These are phyloP conservation scores for Candida berthetii DNA, from an alignment of 805 yeast species.

Conservation along the genomic window DNA sequence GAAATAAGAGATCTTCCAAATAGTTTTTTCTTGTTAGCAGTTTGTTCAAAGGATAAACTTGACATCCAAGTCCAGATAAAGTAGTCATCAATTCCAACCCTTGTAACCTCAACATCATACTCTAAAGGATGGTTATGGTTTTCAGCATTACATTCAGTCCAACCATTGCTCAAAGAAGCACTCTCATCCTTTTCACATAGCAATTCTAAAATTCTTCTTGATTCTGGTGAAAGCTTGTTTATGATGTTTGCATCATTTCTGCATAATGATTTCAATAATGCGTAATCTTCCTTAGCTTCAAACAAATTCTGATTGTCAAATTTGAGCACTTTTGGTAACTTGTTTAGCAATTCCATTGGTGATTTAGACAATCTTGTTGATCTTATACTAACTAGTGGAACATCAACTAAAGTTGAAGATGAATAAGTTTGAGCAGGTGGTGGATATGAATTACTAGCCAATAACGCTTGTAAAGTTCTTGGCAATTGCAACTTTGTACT, in stretches of 20 bases:
- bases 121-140: slow-evolving; percentile 20
- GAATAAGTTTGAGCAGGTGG: slow-evolving; percentile 42
- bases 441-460: slow-evolving; percentile 70
- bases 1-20: slow-evolving; percentile 81
- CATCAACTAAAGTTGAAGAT: slow-evolving; percentile 35
- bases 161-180: slow-evolving; percentile 32
- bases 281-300: slow-evolving; percentile 71
- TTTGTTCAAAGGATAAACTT: slow-evolving; percentile 68
- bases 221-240: slow-evolving; percentile 66
- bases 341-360: slow-evolving; percentile 53
- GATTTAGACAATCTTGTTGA: slow-evolving; percentile 32
- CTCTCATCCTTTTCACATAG: slow-evolving; percentile 27
- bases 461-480: slow-evolving; percentile 53
- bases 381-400: slow-evolving; percentile 57
- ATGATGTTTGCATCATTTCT: slow-evolving; percentile 50
- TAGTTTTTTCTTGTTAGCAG: slow-evolving; percentile 51
- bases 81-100: slow-evolving; percentile 77
- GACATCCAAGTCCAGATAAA: slow-evolving; percentile 92
- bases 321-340: slow-evolving; percentile 51
- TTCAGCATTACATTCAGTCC: slow-evolving; percentile 25
- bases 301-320: slow-evolving; percentile 68
- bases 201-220: slow-evolving; percentile 45
- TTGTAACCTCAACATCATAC: slow-evolving; percentile 34
- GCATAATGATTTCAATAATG: slow-evolving; percentile 67
- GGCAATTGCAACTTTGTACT: slow-evolving; percentile 54